phyloP scores from a whole-genome alignment of 495 filamentous ascomycete species.

The Penicillium fimorum region DNA sequence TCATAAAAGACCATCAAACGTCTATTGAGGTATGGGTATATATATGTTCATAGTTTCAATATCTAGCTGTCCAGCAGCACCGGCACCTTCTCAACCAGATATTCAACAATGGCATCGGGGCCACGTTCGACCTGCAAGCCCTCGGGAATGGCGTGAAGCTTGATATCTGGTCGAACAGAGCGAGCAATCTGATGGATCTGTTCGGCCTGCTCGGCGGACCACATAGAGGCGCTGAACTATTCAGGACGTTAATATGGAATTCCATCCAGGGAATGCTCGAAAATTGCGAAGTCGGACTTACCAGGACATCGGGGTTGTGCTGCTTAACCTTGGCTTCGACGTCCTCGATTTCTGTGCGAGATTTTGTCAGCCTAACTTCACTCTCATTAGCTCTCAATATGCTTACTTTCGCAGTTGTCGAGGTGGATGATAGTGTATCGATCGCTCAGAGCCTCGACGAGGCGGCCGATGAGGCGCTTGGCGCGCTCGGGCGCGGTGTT shows the following conservation, averaged over 20 bases:
- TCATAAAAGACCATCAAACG: background rate
- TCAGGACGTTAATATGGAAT: constrained; percentile 5
- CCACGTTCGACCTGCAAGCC: constrained; percentile 64
- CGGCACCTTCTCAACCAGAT: constrained; percentile 59
- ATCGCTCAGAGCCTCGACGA: constrained; percentile 58
- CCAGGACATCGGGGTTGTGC: constrained; percentile 52
- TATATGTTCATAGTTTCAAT: constrained; percentile 2
- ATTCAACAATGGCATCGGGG: constrained; percentile 65
- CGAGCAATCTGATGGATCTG: constrained; percentile 56
- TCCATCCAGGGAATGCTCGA: constrained; percentile 8
- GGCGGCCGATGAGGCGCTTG: constrained; percentile 56
- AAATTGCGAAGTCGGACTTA: constrained; percentile 26
- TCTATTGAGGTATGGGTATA: background rate
- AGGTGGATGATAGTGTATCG: constrained; percentile 58
- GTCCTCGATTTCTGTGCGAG: constrained; percentile 48
- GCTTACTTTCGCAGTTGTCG: constrained; percentile 57
- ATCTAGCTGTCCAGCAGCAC: constrained; percentile 43
- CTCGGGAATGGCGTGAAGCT: constrained; percentile 59
- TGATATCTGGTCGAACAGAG: constrained; percentile 49
- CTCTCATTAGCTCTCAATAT: background rate
- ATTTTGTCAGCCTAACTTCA: background rate
- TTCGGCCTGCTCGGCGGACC: constrained; percentile 56
- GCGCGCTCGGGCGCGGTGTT: constrained; percentile 68
- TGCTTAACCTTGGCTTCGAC: constrained; percentile 50
- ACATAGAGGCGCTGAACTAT: constrained; percentile 69